Evolutionary conservation across 306 rosid species (phyloP), one percentile per base, ranked within the genome.

Genomic region (Acacia confusa): DNA sequence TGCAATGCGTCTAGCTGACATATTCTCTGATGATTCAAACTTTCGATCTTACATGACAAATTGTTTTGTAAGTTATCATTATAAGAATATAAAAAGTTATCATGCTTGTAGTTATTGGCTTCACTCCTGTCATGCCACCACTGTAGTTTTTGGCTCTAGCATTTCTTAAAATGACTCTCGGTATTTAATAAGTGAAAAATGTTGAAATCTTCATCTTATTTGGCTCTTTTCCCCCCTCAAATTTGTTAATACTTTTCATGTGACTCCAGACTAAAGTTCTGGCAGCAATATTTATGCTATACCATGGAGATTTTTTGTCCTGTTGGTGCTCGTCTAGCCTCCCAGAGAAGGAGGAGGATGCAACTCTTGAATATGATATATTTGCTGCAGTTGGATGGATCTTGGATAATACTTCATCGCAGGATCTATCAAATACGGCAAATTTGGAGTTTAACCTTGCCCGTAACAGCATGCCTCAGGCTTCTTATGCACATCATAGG

Each of bases 1-100:
- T 85, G 99, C 99, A 15, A 86, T 95, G 99, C 98, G 98, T 82
- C 92, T 95, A 30, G 94, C 91, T 84, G 99, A 95, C 81, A 86
- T 93, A 74, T 89, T 93, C 86, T 95, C 99, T 3, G 99, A 95
- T 84, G 99, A 95, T 87, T 93, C 99, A 83, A 91, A 95, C 81
- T 93, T 95, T 40, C 88, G 97, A 79, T 91, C 99, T 48, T 92
- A 87, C 80, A 92, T 92, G 88, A 95, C 91, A 76, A 52, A 45
- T 75, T 83, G 86, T 85, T 93, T 92, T 69, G 99, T 95, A 92
- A 87, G 99, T 82, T 72, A 61, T 76, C 79, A 45, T 64, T 75
- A 71, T 53, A 75, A 41, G 64, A 75, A 24, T 70, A 25, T 82
- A 69, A n/a, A 14, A 27, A 52, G 78, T 64, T 76, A 77, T 40